Percentiles rank a stretch among this genome's conserved stretches.
These are phyloP conservation scores for Dichotomocladium elegans DNA, from an alignment of 371 early-diverging fungal genomes.

Conservation along the genomic window DNA sequence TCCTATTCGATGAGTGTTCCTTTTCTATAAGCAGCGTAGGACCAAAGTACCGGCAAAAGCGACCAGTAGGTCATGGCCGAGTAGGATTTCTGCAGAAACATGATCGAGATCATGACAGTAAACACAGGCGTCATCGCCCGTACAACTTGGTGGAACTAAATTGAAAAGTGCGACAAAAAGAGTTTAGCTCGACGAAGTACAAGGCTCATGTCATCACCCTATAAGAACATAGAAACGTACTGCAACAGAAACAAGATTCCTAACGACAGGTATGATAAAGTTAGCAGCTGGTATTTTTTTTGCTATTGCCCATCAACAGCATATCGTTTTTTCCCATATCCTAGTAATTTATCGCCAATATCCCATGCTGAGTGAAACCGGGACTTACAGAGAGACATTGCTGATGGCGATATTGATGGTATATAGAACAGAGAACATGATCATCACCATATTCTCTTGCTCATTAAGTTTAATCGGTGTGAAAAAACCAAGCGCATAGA, in stretches of 20 bases:
- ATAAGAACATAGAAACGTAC: conserved; percentile 18
- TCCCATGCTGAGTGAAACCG: too few species aligned
- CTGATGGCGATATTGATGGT: conserved; percentile 88
- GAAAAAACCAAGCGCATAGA: conserved; percentile 55
- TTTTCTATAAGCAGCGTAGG: too few species aligned
- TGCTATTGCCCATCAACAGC: too few species aligned
- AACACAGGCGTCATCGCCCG: conserved; percentile 85
- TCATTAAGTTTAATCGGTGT: conserved; percentile 55
- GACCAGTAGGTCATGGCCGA: conserved; percentile 60
- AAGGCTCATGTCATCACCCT: background rate
- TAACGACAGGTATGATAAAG: too few species aligned
- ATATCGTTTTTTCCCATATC: too few species aligned
- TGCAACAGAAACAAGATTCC: conserved; percentile 44
- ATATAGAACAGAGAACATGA: conserved; percentile 81
- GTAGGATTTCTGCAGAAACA: conserved; percentile 58
- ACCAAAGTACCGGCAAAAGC: conserved; percentile 56
- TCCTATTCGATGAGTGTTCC: background rate
- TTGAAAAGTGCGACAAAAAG: background rate
- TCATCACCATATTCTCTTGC: conserved; percentile 68
- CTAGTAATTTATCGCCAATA: too few species aligned
- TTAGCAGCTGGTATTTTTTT: too few species aligned
- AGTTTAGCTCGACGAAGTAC: too few species aligned
- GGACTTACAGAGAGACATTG: conserved; percentile 79
- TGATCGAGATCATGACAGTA: conserved; percentile 64
- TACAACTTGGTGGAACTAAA: conserved; percentile 83